phyloP scores from a whole-genome alignment of 345 rosid genomes.

The Populus euphratica region DNA sequence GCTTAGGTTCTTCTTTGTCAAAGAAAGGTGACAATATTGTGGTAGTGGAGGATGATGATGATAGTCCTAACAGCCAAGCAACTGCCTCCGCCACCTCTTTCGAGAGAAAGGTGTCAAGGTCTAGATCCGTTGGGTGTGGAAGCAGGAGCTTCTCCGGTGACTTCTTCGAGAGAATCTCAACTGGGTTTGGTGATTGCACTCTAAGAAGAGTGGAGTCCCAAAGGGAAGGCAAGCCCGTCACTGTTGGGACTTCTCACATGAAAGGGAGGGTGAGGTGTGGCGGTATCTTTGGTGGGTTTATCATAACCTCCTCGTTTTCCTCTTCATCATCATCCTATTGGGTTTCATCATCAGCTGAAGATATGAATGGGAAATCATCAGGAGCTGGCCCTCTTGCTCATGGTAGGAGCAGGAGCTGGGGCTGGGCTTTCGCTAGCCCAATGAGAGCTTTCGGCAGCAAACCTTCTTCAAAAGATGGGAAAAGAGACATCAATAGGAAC shows the following conservation, averaged over 20 bases:
- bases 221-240: conserved; percentile 61
- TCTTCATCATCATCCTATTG: conserved; percentile 69
- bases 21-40: conserved; percentile 32
- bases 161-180: conserved; percentile 92
- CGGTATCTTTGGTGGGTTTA: conserved; percentile 93
- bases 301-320: conserved; percentile 65
- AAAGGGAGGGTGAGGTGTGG: conserved; percentile 87
- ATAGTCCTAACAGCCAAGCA: conserved; percentile 49
- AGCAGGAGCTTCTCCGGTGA: conserved; percentile 97
- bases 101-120: conserved; percentile 92
- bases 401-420: conserved; percentile 64
- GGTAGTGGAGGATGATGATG: conserved; percentile 56
- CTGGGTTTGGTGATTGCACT: conserved; percentile 96
- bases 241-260: conserved; percentile 22
- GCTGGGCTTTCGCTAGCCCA: conserved; percentile 91
- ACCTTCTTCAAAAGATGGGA: conserved; percentile 44
- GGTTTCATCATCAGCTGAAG: conserved; percentile 56
- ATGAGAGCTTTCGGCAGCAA: conserved; percentile 74
- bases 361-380: conserved; percentile 39
- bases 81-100: conserved; percentile 52
- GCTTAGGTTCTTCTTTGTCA: conserved; percentile 41
- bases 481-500: conserved; percentile 37
- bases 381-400: conserved; percentile 27
- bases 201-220: conserved; percentile 93
- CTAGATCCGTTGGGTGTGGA: conserved; percentile 98